Percentiles rank a stretch among this genome's conserved stretches.
Evolutionary conservation across 2,329 filamentous ascomycete genomes (phyloP).

Genomic region (Xylariaceae sp.): DNA sequence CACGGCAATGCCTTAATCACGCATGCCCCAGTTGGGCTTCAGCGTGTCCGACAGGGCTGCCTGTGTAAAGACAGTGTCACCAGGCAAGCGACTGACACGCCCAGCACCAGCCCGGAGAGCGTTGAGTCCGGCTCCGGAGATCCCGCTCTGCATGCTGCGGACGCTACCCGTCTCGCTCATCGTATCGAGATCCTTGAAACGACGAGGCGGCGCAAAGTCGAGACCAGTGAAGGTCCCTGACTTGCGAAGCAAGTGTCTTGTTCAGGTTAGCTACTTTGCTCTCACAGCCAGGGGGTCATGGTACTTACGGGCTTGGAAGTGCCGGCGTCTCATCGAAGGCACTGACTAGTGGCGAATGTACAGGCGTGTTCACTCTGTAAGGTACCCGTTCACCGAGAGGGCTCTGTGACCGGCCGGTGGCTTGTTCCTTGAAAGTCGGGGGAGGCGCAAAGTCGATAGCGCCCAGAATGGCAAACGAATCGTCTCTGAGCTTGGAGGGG

Average conservation of each 20-base stretch:
- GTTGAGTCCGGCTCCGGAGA: slow-evolving; percentile 63
- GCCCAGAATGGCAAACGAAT: slow-evolving; percentile 62
- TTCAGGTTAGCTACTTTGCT: slow-evolving; percentile 24
- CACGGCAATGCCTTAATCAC: slow-evolving; percentile 19
- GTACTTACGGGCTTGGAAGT: slow-evolving; percentile 85
- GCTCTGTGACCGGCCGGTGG: slow-evolving; percentile 62
- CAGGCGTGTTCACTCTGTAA: slow-evolving; percentile 68
- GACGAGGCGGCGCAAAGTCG: slow-evolving; percentile 74
- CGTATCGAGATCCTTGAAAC: slow-evolving; percentile 58
- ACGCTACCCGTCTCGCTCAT: slow-evolving; percentile 65
- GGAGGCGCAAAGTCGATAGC: slow-evolving; percentile 86
- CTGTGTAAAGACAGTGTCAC: slow-evolving; percentile 72
- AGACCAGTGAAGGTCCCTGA: slow-evolving; percentile 72
- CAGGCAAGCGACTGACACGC: slow-evolving; percentile 77
- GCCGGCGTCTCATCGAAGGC: slow-evolving; percentile 80
- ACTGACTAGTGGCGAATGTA: slow-evolving; percentile 72
- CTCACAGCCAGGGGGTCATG: background rate
- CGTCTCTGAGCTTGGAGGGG: slow-evolving; percentile 77
- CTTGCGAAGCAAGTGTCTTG: slow-evolving; percentile 66
- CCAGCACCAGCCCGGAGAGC: slow-evolving; percentile 80
- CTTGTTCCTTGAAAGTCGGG: slow-evolving; percentile 58
- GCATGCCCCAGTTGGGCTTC: slow-evolving; percentile 56
- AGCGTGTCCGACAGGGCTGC: slow-evolving; percentile 58
- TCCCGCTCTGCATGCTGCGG: slow-evolving; percentile 67
- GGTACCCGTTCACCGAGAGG: slow-evolving; percentile 60